Evolutionary conservation across 2,329 filamentous ascomycete genomes (phyloP).

Genomic region (Aspergillus persii): DNA sequence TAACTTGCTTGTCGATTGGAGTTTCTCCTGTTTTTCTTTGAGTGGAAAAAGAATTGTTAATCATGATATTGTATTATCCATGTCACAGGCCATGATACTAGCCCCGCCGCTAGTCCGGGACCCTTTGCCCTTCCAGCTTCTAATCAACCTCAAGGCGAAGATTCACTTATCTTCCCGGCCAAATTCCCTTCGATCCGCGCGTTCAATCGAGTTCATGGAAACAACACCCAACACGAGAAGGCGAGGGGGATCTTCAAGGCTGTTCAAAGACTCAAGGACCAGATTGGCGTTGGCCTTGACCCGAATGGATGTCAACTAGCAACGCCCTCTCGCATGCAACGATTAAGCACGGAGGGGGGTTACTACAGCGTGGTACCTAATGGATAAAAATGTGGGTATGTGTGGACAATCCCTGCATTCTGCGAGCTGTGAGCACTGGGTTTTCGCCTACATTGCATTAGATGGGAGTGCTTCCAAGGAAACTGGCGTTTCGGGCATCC

Average conservation of each 20-base stretch:
- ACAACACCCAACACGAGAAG: constrained; percentile 45
- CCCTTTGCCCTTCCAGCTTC: constrained; percentile 48
- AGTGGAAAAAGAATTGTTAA: constrained; percentile 6
- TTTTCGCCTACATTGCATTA: constrained; percentile 1
- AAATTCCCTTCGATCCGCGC: constrained; percentile 36
- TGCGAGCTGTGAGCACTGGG: not conserved
- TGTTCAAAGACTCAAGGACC: constrained; percentile 50
- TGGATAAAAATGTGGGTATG: not conserved
- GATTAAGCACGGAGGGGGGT: constrained; percentile 52
- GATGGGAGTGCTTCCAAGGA: not conserved
- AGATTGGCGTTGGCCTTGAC: constrained; percentile 54
- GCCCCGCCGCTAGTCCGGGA: constrained; percentile 7
- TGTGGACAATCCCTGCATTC: not conserved
- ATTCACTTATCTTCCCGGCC: constrained; percentile 37
- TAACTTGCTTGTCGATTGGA: constrained; percentile 32
- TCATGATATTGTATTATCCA: constrained; percentile 13
- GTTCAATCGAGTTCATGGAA: constrained; percentile 44
- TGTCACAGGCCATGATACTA: constrained; percentile 15
- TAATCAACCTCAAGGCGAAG: constrained; percentile 22
- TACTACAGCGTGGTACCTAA: constrained; percentile 33
- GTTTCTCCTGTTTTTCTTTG: not conserved
- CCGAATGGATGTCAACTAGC: constrained; percentile 53
- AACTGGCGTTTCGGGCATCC: not conserved
- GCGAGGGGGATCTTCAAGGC: constrained; percentile 46
- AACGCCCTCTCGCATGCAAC: constrained; percentile 50